A percentile compares a stretch with the other conserved stretches of the same genome.
Evolutionary conservation across 257 asterid genomes (phyloP).

Genomic region (Cinchona pubescens): DNA sequence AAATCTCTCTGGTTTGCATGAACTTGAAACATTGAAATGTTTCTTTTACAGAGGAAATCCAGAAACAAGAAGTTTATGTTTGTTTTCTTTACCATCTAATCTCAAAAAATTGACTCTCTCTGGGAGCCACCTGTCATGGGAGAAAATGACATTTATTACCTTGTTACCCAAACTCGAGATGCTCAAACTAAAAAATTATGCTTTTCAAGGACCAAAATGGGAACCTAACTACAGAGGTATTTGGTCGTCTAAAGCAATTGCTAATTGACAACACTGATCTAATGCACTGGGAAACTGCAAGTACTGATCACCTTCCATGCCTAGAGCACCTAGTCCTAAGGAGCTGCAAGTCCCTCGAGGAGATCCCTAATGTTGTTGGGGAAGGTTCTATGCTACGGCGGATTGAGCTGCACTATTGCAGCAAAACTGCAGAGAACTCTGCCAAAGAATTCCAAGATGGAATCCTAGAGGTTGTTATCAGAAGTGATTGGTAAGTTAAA

Average conservation of each 20-base stretch:
- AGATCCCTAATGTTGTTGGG: not conserved
- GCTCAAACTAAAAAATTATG: slow-evolving; percentile 10
- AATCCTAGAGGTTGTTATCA: not conserved
- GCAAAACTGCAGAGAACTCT: not conserved
- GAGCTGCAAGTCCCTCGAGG: not conserved
- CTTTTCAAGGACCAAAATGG: slow-evolving; percentile 2
- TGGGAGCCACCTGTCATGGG: not conserved
- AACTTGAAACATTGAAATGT: not conserved
- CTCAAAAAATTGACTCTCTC: not conserved
- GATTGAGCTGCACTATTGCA: slow-evolving; percentile 5
- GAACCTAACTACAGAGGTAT: not conserved
- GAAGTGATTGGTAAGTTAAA: not conserved
- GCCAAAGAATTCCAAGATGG: not conserved
- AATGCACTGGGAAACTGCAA: not conserved
- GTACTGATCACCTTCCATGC: not conserved
- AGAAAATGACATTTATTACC: not conserved
- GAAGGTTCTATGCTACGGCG: not conserved
- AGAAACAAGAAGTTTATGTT: too few species aligned
- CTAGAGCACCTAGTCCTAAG: not conserved
- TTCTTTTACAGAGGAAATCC: not conserved
- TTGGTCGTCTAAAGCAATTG: not conserved
- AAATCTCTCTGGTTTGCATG: not conserved
- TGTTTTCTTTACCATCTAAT: not conserved
- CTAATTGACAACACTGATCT: slow-evolving; percentile 3
- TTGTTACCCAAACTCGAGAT: not conserved